These are phyloP conservation scores for Fusarium begoniae DNA, from an alignment of 2,329 filamentous ascomycete species.

Conservation along the genomic window DNA sequence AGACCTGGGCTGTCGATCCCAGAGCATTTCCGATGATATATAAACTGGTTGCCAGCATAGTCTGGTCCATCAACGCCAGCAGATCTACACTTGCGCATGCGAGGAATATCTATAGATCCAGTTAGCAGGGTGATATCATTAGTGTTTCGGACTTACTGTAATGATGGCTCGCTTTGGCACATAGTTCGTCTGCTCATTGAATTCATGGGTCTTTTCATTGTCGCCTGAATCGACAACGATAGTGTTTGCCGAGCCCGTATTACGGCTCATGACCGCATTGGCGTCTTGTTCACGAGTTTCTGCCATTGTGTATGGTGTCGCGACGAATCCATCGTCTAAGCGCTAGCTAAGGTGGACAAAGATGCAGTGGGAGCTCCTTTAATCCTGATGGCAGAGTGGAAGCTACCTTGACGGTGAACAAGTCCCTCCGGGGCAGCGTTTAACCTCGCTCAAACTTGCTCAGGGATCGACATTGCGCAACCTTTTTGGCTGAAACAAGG, in stretches of 20 bases:
- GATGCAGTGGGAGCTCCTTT: neutral
- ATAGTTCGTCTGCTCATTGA: slow-evolving; percentile 67
- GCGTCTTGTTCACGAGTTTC: neutral
- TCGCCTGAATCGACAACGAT: slow-evolving; percentile 22
- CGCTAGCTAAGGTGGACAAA: neutral
- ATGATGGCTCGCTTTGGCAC: slow-evolving; percentile 61
- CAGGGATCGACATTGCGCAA: slow-evolving; percentile 21
- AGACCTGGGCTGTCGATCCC: slow-evolving; percentile 58
- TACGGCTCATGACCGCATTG: neutral
- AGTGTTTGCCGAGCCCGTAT: neutral
- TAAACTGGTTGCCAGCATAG: slow-evolving; percentile 63
- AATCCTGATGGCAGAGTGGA: neutral
- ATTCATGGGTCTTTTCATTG: slow-evolving; percentile 44
- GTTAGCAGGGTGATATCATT: fast-evolving
- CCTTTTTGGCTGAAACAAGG: slow-evolving; percentile 10
- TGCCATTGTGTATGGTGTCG: neutral
- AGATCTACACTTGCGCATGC: slow-evolving; percentile 65
- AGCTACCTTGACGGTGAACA: neutral
- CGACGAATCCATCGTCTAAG: neutral
- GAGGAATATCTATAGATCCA: slow-evolving; percentile 59
- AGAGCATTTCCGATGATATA: slow-evolving; percentile 63
- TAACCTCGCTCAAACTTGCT: neutral
- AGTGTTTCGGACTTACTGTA: slow-evolving; percentile 49
- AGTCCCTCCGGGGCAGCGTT: neutral
- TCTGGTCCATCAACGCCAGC: slow-evolving; percentile 66